A percentile compares a stretch with the other conserved stretches of the same genome.
Conservation (phyloP, 129 eudicot species). For the Apium graveolens region DNA sequence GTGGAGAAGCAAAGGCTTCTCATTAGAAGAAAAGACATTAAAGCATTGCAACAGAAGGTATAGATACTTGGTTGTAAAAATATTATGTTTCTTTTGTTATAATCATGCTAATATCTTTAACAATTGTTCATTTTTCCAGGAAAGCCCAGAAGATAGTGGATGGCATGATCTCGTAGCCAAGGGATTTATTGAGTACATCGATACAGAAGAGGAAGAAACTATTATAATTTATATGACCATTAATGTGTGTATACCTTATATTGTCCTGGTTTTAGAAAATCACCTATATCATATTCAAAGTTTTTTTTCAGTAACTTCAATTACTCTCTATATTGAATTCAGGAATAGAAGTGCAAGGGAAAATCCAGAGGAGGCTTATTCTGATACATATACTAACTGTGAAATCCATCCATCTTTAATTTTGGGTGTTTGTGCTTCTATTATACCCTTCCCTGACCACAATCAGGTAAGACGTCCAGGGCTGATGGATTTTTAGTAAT, state of each 20-base stretch:
- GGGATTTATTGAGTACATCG: constrained; percentile 88
- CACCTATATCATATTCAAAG: not conserved
- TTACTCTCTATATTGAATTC: constrained; percentile 4
- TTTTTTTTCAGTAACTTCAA: not conserved
- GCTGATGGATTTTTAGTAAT: too few relatives aligned
- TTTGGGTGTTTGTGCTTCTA: too few relatives aligned
- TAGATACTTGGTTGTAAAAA: not conserved
- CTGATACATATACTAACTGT: constrained; percentile 82
- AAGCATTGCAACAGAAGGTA: constrained; percentile 80
- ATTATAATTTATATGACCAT: constrained; percentile 98
- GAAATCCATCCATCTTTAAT: too few relatives aligned
- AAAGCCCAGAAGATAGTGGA: constrained; percentile 84
- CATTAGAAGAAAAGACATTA: constrained; percentile 75
- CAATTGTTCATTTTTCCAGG: constrained; percentile 28
- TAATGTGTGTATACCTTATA: constrained; percentile 35
- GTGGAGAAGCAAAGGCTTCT: constrained; percentile 92
- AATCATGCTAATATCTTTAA: not conserved
- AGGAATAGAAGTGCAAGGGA: constrained; percentile 75
- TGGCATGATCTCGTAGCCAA: constrained; percentile 87
- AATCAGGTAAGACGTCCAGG: too few relatives aligned
- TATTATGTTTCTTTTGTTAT: not conserved
- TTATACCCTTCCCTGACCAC: too few relatives aligned
- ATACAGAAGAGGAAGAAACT: constrained; percentile 97
- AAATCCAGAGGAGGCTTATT: constrained; percentile 75
- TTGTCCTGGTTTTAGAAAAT: not conserved